Evolutionary conservation across 2,329 filamentous ascomycete genomes (phyloP).

Genomic region (Alternaria consortialis): DNA sequence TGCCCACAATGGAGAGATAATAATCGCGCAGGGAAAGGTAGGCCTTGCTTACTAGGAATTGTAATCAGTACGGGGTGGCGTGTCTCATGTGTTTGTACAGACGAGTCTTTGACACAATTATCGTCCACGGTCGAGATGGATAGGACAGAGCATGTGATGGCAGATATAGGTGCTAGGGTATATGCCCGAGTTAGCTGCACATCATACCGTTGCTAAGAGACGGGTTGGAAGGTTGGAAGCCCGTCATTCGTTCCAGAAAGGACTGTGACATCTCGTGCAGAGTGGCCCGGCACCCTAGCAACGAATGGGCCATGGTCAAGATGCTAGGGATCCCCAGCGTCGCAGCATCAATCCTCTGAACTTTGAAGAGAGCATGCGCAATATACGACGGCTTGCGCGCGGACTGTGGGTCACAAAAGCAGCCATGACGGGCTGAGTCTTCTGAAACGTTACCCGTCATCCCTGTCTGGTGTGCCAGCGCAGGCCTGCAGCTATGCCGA

Average conservation of each 20-base stretch:
- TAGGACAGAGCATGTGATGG: background rate
- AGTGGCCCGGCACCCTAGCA: slow-evolving; percentile 23
- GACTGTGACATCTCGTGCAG: slow-evolving; percentile 25
- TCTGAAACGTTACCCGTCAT: slow-evolving; percentile 25
- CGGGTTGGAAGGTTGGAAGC: slow-evolving; percentile 4
- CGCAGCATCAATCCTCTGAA: slow-evolving; percentile 17
- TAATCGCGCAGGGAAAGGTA: background rate
- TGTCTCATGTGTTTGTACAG: background rate
- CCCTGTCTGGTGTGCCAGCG: slow-evolving; percentile 33
- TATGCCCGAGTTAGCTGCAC: slow-evolving; percentile 12
- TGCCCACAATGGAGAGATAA: background rate
- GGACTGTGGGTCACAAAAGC: slow-evolving; percentile 28
- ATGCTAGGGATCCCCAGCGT: slow-evolving; percentile 20
- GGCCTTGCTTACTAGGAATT: background rate
- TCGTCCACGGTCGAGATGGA: background rate
- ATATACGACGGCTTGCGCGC: slow-evolving; percentile 20
- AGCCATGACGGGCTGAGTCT: slow-evolving; percentile 33
- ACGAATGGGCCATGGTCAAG: slow-evolving; percentile 16
- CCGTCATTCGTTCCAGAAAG: slow-evolving; percentile 17
- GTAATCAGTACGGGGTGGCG: background rate
- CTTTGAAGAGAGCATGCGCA: slow-evolving; percentile 21
- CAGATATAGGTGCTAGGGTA: slow-evolving; percentile 1
- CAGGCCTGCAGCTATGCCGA: slow-evolving; percentile 28
- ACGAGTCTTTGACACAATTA: background rate
- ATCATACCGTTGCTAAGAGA: slow-evolving; percentile 8